A percentile compares a stretch with the other conserved stretches of the same genome.
These are phyloP conservation scores for Aphanomyces cochlioides DNA, from an alignment of 352 stramenopile genomes.

Conservation along the genomic window DNA sequence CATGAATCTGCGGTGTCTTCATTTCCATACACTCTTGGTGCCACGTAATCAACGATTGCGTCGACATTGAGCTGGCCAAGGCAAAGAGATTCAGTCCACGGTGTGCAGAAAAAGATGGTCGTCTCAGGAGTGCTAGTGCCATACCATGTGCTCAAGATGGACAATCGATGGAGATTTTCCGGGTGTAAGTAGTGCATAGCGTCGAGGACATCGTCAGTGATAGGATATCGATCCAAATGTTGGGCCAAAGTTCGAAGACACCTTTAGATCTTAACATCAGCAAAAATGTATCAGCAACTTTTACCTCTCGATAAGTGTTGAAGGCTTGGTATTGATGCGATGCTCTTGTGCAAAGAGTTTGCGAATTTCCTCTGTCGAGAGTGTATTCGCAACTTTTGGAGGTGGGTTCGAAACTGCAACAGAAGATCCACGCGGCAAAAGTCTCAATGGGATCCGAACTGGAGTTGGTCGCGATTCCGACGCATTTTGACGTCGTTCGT, in stretches of 20 bases:
- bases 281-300: background rate
- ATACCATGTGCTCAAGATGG: background rate
- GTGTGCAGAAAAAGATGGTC: background rate
- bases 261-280: background rate
- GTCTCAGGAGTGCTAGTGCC: background rate
- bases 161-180: background rate
- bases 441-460: background rate
- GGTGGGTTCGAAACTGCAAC: background rate
- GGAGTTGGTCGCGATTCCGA: too few species aligned
- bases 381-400: background rate
- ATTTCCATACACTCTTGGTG: background rate
- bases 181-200: background rate
- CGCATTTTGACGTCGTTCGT: background rate
- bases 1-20: background rate
- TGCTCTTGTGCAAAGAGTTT: conserved; percentile 1
- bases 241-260: background rate
- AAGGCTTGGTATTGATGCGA: background rate
- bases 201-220: background rate
- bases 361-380: background rate
- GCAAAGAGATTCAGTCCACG: background rate
- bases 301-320: background rate
- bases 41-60: background rate
- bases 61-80: conserved; percentile 6
- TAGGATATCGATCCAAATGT: conserved; percentile 10
- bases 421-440: background rate